Evolutionary conservation across 352 stramenopile species (phyloP).

Genomic region (Phytophthora palmivora): DNA sequence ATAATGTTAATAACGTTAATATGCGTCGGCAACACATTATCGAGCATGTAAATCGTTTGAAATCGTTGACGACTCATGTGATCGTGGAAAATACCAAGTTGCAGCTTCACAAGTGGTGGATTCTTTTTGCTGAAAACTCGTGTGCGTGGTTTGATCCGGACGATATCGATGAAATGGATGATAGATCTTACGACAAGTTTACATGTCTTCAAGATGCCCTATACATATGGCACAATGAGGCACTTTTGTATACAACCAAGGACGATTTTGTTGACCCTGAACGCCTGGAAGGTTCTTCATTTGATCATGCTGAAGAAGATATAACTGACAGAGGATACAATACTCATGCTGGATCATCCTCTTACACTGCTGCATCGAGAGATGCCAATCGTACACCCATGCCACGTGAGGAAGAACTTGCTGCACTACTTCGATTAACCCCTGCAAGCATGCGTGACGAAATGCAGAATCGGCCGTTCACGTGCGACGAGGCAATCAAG

Average conservation of each 20-base stretch:
- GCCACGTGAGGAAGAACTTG: conserved; percentile 39
- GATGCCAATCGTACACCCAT: conserved; percentile 3
- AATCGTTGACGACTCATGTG: conserved; percentile 50
- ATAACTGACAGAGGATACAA: conserved; percentile 8
- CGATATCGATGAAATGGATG: conserved; percentile 47
- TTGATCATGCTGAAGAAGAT: conserved; percentile 11
- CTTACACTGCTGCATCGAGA: background rate
- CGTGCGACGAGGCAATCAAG: conserved; percentile 35
- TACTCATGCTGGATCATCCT: conserved; percentile 6
- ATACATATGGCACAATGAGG: conserved; percentile 73
- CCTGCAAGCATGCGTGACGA: conserved; percentile 53
- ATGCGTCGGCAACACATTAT: conserved; percentile 36
- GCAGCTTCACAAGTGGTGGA: conserved; percentile 81
- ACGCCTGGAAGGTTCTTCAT: conserved; percentile 7
- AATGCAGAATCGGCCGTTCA: conserved; percentile 45
- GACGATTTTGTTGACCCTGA: conserved; percentile 45
- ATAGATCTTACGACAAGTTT: conserved; percentile 82
- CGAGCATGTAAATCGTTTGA: conserved; percentile 67
- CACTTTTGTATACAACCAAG: conserved; percentile 65
- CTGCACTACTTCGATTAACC: conserved; percentile 48
- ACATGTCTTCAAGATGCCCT: conserved; percentile 83
- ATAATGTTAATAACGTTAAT: conserved; percentile 15
- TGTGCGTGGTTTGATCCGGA: conserved; percentile 73
- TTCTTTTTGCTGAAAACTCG: conserved; percentile 68
- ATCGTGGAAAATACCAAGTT: conserved; percentile 68